Evolutionary conservation across 2,329 filamentous ascomycete genomes (phyloP), one percentile per base, ranked within the genome.

Genomic region (Fusarium solani-melongenae): DNA sequence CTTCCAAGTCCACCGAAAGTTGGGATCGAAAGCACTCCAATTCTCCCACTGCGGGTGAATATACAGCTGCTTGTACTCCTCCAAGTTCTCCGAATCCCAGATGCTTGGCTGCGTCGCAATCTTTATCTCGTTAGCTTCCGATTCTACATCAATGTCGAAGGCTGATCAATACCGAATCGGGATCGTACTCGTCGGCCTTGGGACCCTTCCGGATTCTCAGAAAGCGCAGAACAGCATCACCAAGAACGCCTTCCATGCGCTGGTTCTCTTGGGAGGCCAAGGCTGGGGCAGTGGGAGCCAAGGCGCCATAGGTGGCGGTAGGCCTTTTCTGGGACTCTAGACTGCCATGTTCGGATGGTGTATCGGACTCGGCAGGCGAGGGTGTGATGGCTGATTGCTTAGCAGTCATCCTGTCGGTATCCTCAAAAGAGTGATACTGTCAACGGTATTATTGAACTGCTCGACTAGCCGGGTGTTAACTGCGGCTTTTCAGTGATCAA

Each of bases 1-100:
- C 27, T 81, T 76, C 72, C 77, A 81, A 0, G 81, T 82, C 81
- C 81, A 82, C 4, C 81, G 79, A 34, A 82, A 81, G 20, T 62
- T 66, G 15, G 80, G 80, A 46, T 82, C 81, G 34, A 82, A 82
- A 8, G 78, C 79, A 2, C 66, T 53, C 65, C 70, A 75, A 57
- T 84, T 84, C 75, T 83, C 82, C 79, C 82, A 83, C 56, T 82
- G 67, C 0, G 80, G 76, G 39, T 82, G 81, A 6, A 82, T 82
- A 29, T 82, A 82, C 3, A 77, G 71, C 24, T 79, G 62, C 46
- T 82, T 82, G 61, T 81, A 82, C 39, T 82, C 76, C 46, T 82
- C 81, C 17, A 82, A 36, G 10, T 81, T 79, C 33, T 80, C 79
- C 0, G 81, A 81, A 39, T 83, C 81, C 81, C 81, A 82, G 3